phyloP scores from a whole-genome alignment of 179 eudicot genomes.

The Amaranthus tricolor region DNA sequence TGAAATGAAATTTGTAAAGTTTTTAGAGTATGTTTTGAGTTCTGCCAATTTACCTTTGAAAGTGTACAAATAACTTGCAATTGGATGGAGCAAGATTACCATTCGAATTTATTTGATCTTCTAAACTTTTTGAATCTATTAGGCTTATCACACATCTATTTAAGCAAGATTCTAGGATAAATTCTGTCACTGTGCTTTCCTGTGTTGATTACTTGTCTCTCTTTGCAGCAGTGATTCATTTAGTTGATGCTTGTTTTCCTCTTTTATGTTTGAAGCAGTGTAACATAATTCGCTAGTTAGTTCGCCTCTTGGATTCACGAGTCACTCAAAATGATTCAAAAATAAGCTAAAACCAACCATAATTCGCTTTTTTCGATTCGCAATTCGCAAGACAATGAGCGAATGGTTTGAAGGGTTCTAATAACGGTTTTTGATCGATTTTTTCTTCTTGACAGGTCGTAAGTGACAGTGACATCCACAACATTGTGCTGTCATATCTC shows the following conservation, averaged over 20 bases:
- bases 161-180: neutral
- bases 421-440: neutral
- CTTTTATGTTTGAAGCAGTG: too few relatives aligned
- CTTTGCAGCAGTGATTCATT: neutral
- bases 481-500: slow-evolving; percentile 82
- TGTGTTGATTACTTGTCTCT: neutral
- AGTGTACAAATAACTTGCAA: neutral
- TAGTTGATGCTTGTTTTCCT: too few relatives aligned
- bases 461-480: slow-evolving; percentile 64
- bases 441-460: slow-evolving; percentile 44
- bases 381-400: neutral
- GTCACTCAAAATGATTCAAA: too few relatives aligned
- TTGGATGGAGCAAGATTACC: neutral
- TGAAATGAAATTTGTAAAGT: neutral
- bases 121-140: too few relatives aligned
- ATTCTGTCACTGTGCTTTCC: neutral
- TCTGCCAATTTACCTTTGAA: neutral
- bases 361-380: neutral
- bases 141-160: neutral
- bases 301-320: neutral
- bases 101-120: neutral
- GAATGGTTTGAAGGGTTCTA: neutral
- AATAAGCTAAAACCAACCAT: too few relatives aligned
- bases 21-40: neutral
- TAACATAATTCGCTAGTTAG: too few relatives aligned